Evolutionary conservation across 768 basidiomycete genomes (phyloP), one percentile per base, ranked within the genome.

Genomic region (Sarcodon sp.): DNA sequence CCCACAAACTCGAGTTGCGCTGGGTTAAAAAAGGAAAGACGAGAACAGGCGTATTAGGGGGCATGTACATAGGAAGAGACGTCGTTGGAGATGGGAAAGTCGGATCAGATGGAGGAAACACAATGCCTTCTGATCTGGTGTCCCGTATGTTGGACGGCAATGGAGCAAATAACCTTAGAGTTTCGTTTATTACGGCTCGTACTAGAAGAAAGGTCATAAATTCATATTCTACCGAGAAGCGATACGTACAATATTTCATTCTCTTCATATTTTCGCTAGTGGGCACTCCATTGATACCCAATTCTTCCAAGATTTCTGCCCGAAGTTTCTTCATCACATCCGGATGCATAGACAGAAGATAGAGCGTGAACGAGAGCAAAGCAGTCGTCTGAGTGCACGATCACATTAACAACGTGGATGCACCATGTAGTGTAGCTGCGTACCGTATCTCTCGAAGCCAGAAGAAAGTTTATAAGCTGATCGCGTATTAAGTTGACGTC

Each of bases 361-460:
- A 88, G 6, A 77, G 76, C 46, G 77, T 69, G 54, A 69, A 86
- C 13, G 85, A 87, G 50, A 89, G 57, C 2, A 79, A 67, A 48
- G 76, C 77, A 18, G 85, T 76, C 0, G 86, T 87, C 82, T 84
- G 33, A 10, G 11, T 27, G 51, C 13, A 52, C 47, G 43, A 35
- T 39, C 36, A 10, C 12, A 43, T 50, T 52, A 43, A 47, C 44
- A 13, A 27, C 21, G 21, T 27, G 21, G 21, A 27, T 27, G 21
- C 21, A 27, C 4, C 5, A 13, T 41, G 3, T 41, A 10, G 10
- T 46, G 7, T 34, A 31, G 13, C 31, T 33, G 67, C 75, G 41
- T 39, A 83, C 83, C 35, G 87, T 88, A 64, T 91, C 87, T 48
- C 87, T 65, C 18, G 83, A 74, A 5, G 87, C 87, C 9, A 89